Evolutionary conservation across 345 rosid species (phyloP).

Genomic region (Gossypium mustelinum): DNA sequence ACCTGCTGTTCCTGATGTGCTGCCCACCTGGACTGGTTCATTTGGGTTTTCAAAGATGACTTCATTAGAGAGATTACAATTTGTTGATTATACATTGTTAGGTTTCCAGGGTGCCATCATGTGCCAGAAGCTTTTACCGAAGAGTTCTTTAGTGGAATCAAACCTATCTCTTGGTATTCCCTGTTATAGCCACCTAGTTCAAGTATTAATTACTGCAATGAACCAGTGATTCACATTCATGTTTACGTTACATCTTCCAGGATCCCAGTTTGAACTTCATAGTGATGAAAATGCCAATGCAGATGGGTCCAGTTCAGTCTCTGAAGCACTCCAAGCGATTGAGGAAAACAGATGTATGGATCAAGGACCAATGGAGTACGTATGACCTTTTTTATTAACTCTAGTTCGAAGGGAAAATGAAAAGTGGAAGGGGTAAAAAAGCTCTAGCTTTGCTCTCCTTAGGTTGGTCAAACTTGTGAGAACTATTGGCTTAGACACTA

Average conservation of each 20-base stretch:
- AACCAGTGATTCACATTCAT: background rate
- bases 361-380: conserved; percentile 38
- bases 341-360: conserved; percentile 29
- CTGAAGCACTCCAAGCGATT: conserved; percentile 33
- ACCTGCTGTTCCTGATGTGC: conserved; percentile 64
- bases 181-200: background rate
- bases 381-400: conserved; percentile 23
- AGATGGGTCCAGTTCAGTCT: conserved; percentile 33
- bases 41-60: conserved; percentile 71
- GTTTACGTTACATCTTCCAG: conserved; percentile 29
- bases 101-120: conserved; percentile 64
- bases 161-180: conserved; percentile 27
- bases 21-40: conserved; percentile 65
- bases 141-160: conserved; percentile 25
- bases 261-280: conserved; percentile 19
- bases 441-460: background rate
- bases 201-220: background rate
- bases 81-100: conserved; percentile 50
- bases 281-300: conserved; percentile 26
- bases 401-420: background rate
- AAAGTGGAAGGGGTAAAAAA: background rate
- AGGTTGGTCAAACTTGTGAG: background rate
- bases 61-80: conserved; percentile 43
- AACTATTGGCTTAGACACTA: background rate
- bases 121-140: conserved; percentile 56